Evolutionary conservation across 78 protist genomes (phyloP).

Genomic region (Protostelium mycophagum): DNA sequence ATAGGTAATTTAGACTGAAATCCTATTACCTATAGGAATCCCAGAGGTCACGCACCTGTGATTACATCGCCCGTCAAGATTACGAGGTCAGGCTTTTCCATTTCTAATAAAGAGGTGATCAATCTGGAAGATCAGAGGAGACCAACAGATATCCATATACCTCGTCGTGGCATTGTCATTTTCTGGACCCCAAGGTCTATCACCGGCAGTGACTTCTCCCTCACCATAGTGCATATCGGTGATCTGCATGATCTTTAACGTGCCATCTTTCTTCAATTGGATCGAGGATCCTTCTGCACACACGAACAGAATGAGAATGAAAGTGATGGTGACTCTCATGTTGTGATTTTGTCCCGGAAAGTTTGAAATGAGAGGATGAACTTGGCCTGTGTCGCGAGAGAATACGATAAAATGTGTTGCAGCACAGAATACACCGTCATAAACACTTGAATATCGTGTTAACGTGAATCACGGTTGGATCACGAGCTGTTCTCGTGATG

Average conservation of each 20-base stretch:
- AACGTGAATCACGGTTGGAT: no score
- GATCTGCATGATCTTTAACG: neutral
- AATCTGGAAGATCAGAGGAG: neutral
- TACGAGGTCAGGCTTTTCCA: constrained; percentile 4
- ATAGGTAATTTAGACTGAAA: neutral
- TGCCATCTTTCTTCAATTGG: neutral
- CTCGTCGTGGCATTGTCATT: neutral
- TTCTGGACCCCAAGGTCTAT: neutral
- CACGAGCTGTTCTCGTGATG: no score
- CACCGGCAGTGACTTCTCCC: neutral
- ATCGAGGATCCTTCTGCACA: neutral
- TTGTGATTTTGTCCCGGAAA: no score
- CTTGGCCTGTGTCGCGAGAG: no score
- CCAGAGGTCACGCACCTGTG: constrained; percentile 8
- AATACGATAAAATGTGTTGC: no score
- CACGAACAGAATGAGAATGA: neutral
- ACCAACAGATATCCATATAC: neutral
- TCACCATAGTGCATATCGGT: neutral
- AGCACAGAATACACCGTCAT: no score
- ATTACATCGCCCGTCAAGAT: constrained; percentile 54
- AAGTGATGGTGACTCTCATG: no score
- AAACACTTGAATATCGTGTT: no score
- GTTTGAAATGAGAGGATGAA: no score
- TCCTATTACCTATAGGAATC: neutral
- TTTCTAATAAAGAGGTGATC: neutral